phyloP scores from a whole-genome alignment of 176 grass and related monocot genomes.

The Oryza rufipogon region DNA sequence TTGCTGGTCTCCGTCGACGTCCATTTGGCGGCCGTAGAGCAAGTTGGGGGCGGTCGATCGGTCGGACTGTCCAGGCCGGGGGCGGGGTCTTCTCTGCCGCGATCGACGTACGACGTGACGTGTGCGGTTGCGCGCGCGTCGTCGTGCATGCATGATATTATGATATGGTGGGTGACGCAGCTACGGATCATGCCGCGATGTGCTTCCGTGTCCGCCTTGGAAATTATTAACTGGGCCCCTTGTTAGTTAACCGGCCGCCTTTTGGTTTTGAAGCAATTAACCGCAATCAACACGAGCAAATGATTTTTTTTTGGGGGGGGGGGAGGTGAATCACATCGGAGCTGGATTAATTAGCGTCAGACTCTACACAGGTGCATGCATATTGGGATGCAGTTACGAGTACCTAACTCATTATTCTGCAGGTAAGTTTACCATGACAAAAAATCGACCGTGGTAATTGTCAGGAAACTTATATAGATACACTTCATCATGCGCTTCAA shows the following conservation, averaged over 20 bases:
- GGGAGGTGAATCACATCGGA: not conserved
- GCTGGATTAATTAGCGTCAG: slow-evolving; percentile 27
- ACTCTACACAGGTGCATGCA: not conserved
- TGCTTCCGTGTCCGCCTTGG: not conserved
- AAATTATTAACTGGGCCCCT: not conserved
- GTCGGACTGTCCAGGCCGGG: no score
- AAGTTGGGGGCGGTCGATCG: no score
- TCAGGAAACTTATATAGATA: not conserved
- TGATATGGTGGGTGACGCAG: slow-evolving; percentile 15
- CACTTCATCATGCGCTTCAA: not conserved
- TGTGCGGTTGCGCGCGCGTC: no score
- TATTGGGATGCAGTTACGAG: not conserved
- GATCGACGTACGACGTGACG: not conserved
- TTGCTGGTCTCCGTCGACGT: not conserved
- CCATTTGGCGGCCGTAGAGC: not conserved
- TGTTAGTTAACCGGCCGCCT: no score
- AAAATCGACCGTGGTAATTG: not conserved
- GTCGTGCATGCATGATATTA: slow-evolving; percentile 30
- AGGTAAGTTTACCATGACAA: not conserved
- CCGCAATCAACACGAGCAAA: not conserved
- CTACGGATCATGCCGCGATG: not conserved
- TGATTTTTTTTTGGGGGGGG: not conserved
- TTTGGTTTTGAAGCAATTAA: not conserved
- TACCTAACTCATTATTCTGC: not conserved
- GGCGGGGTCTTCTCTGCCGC: not conserved